Conservation (phyloP, 768 basidiomycete genomes). For the Suillus cothurnatus region DNA sequence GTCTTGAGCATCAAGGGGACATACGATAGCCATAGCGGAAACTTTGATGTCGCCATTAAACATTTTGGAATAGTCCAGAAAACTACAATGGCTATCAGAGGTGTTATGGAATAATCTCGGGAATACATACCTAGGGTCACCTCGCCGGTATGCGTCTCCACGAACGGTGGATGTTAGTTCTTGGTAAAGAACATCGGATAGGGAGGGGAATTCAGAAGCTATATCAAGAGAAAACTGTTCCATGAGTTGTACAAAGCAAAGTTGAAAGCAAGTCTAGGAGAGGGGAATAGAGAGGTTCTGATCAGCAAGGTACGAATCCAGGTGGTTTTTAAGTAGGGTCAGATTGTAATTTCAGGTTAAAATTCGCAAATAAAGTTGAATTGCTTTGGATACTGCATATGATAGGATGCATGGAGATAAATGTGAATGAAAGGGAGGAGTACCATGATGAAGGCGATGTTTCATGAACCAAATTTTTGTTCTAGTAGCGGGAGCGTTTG, state of each 20-base stretch:
- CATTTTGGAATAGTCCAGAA: conserved; percentile 41
- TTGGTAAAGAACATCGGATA: conserved; percentile 37
- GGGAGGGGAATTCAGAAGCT: conserved; percentile 5
- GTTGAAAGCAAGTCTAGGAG: background rate
- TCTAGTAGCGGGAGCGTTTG: no score
- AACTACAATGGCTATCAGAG: conserved; percentile 20
- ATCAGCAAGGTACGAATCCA: conserved; percentile 4
- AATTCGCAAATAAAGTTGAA: conserved; percentile 13
- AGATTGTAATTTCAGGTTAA: conserved; percentile 6
- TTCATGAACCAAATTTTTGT: background rate
- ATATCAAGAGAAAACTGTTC: background rate
- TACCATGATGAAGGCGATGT: background rate
- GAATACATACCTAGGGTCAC: conserved; percentile 41
- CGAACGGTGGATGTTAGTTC: conserved; percentile 49
- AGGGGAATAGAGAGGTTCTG: conserved; percentile 13
- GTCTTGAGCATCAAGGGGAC: conserved; percentile 78
- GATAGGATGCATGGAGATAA: background rate
- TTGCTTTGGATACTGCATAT: background rate
- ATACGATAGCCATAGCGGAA: conserved; percentile 61
- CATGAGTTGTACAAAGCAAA: conserved; percentile 20
- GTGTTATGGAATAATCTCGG: background rate
- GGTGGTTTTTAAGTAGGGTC: conserved; percentile 20
- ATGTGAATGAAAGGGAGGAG: background rate
- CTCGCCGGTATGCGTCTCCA: conserved; percentile 48
- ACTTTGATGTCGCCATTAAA: conserved; percentile 80